These are phyloP conservation scores for Dioszegia crocea DNA, from an alignment of 768 basidiomycete species.

Conservation along the genomic window DNA sequence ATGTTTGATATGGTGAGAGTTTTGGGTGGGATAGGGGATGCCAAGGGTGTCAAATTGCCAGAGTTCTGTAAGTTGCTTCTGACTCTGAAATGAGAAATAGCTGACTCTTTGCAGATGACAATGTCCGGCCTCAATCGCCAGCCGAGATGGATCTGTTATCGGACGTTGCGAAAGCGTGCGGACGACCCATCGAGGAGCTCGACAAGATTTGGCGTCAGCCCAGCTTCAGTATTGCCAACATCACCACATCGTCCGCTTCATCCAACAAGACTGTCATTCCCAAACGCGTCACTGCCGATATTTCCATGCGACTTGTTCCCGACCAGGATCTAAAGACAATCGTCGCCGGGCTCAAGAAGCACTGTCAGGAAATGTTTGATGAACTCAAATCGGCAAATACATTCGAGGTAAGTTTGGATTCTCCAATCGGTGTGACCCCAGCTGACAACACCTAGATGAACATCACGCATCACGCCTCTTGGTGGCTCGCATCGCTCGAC, in stretches of 20 bases:
- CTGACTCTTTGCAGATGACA: constrained; percentile 53
- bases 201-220: constrained; percentile 84
- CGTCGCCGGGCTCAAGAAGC: constrained; percentile 59
- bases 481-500: constrained; percentile 91
- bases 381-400: constrained; percentile 64
- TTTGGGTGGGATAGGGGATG: constrained; percentile 64
- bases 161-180: constrained; percentile 65
- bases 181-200: constrained; percentile 64
- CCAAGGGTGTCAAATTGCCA: constrained; percentile 65
- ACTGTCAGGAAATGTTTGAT: constrained; percentile 61
- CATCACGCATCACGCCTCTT: constrained; percentile 57
- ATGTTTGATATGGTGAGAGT: constrained; percentile 90
- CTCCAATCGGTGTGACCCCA: not conserved
- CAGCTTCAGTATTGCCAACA: constrained; percentile 79
- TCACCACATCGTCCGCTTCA: constrained; percentile 65
- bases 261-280: constrained; percentile 72
- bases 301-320: constrained; percentile 89
- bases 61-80: constrained; percentile 66
- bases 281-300: constrained; percentile 70
- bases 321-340: constrained; percentile 73
- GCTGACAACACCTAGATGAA: no score
- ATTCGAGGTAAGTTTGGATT: constrained; percentile 58
- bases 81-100: not conserved
- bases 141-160: constrained; percentile 68
- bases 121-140: constrained; percentile 64